phyloP scores from a whole-genome alignment of 1,284 basidiomycete species.

The Moniliella sp. region DNA sequence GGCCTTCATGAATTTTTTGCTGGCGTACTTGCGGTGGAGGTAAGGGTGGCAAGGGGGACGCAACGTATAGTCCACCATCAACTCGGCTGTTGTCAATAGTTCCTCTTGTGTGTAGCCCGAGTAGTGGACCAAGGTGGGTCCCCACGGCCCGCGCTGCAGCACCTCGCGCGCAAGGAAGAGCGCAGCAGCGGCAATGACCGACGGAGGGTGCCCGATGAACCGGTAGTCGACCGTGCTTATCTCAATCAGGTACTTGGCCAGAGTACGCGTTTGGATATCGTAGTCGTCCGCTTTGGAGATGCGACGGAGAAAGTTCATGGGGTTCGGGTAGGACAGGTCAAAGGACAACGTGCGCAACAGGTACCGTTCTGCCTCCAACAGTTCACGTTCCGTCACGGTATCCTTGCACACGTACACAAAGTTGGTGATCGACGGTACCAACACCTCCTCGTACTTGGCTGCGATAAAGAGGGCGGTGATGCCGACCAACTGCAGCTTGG shows the following conservation, averaged over 20 bases:
- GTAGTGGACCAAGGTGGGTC: constrained; percentile 65
- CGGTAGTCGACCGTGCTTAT: constrained; percentile 70
- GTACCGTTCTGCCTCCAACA: constrained; percentile 56
- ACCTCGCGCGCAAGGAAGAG: constrained; percentile 77
- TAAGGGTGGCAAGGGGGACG: constrained; percentile 19
- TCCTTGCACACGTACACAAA: constrained; percentile 42
- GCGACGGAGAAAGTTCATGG: constrained; percentile 71
- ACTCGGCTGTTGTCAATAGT: constrained; percentile 62
- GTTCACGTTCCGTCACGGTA: constrained; percentile 27
- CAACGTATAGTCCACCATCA: constrained; percentile 64
- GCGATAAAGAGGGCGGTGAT: constrained; percentile 80
- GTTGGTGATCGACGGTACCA: constrained; percentile 67
- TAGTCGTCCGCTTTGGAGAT: constrained; percentile 32
- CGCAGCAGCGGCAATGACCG: constrained; percentile 62
- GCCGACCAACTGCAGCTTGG: constrained; percentile 83
- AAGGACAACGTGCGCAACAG: constrained; percentile 75
- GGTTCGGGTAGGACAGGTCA: constrained; percentile 76
- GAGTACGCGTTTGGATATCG: constrained; percentile 67
- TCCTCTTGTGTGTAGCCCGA: constrained; percentile 67
- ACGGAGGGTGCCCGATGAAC: constrained; percentile 58
- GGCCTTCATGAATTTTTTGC: constrained; percentile 32
- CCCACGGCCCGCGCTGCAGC: constrained; percentile 61
- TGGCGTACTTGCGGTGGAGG: constrained; percentile 32
- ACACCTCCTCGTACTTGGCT: constrained; percentile 84
- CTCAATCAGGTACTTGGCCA: constrained; percentile 62